Base-by-base conservation (phyloP, 805 yeast genomes). In the Vanderwaltozyma tropicalis region DNA sequence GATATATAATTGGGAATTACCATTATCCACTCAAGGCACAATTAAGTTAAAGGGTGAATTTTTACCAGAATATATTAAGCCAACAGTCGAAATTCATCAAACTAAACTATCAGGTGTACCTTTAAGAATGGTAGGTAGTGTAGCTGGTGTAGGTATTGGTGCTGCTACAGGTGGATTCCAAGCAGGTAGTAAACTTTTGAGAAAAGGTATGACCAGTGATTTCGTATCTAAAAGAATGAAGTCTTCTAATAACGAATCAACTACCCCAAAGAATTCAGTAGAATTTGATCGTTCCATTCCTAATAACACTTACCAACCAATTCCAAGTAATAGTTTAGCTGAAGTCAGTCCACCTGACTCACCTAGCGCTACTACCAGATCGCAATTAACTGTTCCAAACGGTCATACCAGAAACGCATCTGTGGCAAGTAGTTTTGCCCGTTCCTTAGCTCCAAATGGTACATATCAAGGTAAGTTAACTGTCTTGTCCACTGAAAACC, bases 61-160 rank as follows among this genome's bases (percentile, higher is more conserved):
- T 59, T 54, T 52, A 31, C 87, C 89, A 16, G 74, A 76, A 48
- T 83, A 80, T 55, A 60, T 76, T 33, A 73, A 81, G 55, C 85
- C 89, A n/a, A 60, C 62, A 34, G 56, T 79, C 8, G 35, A 34
- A 11, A 31, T 27, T 11, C 27, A 32, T 17, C 35, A 32, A 26
- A 15, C 27, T 4, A 27, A 20, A 62, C 61, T 17, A 48, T 69
- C 71, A 9, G 68, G 66, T 26, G 68, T 59, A 16, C 76, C 80
- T 22, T 52, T 73, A 39, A 71, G 69, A 49, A 64, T 68, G 21
- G 71, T 69, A 31, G 64, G 61, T 21, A 46, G 46, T 22, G 52
- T 51, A 19, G 50, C 57, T 33, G 68, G 64, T 17, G 71, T 65
- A 12, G 59, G 64, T 15, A 66, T 39, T 14, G 76, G 74, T 26